Percentiles rank a stretch among this genome's conserved stretches.
Evolutionary conservation across 2,329 filamentous ascomycete species (phyloP).

Genomic region (Aspergillus tubingensis): DNA sequence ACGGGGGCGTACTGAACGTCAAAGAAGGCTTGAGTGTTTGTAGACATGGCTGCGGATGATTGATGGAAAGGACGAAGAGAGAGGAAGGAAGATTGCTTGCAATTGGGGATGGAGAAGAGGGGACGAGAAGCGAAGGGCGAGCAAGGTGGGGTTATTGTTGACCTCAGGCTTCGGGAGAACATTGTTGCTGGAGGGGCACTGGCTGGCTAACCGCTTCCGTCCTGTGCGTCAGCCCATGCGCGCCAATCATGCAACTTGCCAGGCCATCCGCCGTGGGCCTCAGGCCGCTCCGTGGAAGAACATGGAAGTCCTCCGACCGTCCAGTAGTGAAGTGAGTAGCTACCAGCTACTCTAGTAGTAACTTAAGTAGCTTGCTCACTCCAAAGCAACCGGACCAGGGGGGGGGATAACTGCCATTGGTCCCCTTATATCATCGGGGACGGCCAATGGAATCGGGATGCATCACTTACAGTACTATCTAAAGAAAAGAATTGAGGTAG

Average conservation of each 20-base stretch:
- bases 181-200: conserved; percentile 43
- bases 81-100: conserved; percentile 32
- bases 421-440: background rate
- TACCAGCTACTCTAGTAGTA: background rate
- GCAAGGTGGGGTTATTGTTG: conserved; percentile 49
- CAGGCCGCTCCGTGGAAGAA: conserved; percentile 13
- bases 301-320: background rate
- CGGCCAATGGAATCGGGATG: conserved; percentile 1
- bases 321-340: too few species aligned
- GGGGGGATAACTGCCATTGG: background rate
- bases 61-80: conserved; percentile 59
- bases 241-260: conserved; percentile 21
- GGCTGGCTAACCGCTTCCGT: conserved; percentile 22
- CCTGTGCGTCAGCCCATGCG: conserved; percentile 18
- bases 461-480: conserved; percentile 8
- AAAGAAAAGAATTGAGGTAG: too few species aligned
- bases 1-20: conserved; percentile 64
- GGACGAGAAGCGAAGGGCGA: conserved; percentile 40
- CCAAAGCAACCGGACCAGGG: background rate
- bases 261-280: conserved; percentile 9
- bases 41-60: conserved; percentile 71
- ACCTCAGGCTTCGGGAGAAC: conserved; percentile 45
- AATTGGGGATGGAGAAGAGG: conserved; percentile 37
- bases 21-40: conserved; percentile 69
- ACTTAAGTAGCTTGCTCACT: background rate